Evolutionary conservation across 2,329 filamentous ascomycete species (phyloP), one percentile per base, ranked within the genome.

Genomic region (Lasiodiplodia sp.): DNA sequence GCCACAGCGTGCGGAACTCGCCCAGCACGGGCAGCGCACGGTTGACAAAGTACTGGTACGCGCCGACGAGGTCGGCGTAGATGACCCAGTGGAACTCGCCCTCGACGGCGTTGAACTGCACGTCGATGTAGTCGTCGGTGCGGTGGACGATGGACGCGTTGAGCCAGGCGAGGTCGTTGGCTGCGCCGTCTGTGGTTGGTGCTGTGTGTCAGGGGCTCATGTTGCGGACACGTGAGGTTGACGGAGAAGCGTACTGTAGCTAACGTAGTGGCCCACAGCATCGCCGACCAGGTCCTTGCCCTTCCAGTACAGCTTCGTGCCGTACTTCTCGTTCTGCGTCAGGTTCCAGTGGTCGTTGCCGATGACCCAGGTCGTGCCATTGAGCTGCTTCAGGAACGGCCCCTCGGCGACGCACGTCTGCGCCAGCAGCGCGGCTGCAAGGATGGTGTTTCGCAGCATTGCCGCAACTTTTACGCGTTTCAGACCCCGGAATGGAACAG

Each of bases 31-130:
- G 83, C 4, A 86, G 75, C 3, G 78, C 82, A 63, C 77, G 82
- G 72, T 87, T 86, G 69, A 86, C 82, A 63, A 86, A 84, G 75
- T 87, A 87, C 67, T 86, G 85, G 71, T 87, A 86, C n/a, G 85
- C 83, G n/a, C 85, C 85, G 2, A 81, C 76, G 1, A 86, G 80
- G 18, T 81, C 79, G 2, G 82, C 78, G 70, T 82, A 81, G 68
- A 87, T 83, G 12, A 87, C 82, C 84, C 84, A 87, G 70, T 87
- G 84, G 68, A 86, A 80, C 66, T 86, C 84, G 7, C 83, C 84
- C 71, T 84, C 83, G 1, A 69, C 73, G 0, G 84, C 81, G 2
- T 76, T 80, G 73, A 86, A 86, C 34, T 78, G 77, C 65, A 87
- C 77, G 70, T 87, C 84, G 70, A 86, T 80, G 74, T 80, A 85